Base-by-base conservation (phyloP, 2,329 filamentous ascomycete genomes). In the Aureobasidium sp. region DNA sequence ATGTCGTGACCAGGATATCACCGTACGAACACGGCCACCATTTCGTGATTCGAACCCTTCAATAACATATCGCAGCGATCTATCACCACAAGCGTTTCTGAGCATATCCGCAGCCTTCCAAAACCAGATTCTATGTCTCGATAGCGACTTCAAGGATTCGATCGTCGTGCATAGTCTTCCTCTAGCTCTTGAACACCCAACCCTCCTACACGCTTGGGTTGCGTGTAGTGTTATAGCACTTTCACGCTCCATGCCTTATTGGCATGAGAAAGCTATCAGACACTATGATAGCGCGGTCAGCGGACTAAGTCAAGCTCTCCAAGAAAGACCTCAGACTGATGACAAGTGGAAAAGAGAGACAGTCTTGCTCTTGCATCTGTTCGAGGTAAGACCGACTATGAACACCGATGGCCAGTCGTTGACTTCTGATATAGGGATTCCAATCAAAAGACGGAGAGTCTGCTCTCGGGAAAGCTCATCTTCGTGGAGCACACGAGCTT, bases 141-240 rank as follows among this genome's bases (percentile, higher is more conserved):
- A 64, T 34, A 45, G 45, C 9, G 60, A 58, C 5, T 62, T 62
- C 49, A 59, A 63, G 27, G 48, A 61, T 9, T 64, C 64, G 6
- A 55, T 66, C 16, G 45, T 67, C 25, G 37, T 59, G 11, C 25
- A 60, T 4, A 62, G 61, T n/a, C 51, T 68, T 21, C 63, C 62
- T 10, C 37, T 62, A 9, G 59, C 64, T 9, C 44, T 62, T 2
- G 27, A 51, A 13, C 47, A 65, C 42, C 53, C 65, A 30, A 51
- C 66, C 27, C 41, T 66, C 27, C 50, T 68, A 37, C 61, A 68
- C 60, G 63, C 64, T 30, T 66, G 64, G 64, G 42, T 67, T 29
- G 61, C 65, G 10, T 62, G 63, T 16, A 63, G 61, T 14, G 48
- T 65, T 11, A 44, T 63, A 41, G 58, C 62, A 10, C 30, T 63